phyloP scores from a whole-genome alignment of 179 eudicot species.

The Vitellaria paradoxa region DNA sequence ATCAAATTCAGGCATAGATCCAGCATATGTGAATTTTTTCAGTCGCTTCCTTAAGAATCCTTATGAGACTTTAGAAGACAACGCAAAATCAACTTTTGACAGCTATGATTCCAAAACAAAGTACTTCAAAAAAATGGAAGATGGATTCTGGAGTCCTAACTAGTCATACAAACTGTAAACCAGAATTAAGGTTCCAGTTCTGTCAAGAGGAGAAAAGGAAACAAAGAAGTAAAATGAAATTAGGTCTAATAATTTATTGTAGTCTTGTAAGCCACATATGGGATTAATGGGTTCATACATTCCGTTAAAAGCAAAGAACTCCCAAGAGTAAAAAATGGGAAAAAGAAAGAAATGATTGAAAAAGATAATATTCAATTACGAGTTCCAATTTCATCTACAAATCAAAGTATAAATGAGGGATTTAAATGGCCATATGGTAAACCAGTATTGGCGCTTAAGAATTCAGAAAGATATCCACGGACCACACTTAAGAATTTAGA shows the following conservation, averaged over 20 bases:
- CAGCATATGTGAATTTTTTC: background rate
- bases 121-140: constrained; percentile 8
- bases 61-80: background rate
- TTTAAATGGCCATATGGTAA: background rate
- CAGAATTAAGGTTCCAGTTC: background rate
- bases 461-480: background rate
- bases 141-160: background rate
- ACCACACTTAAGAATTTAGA: background rate
- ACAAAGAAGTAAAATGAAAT: background rate
- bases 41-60: background rate
- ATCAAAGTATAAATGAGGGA: too few species aligned
- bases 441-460: background rate
- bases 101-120: background rate
- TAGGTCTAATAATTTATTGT: too few species aligned
- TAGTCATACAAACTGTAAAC: background rate
- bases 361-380: too few species aligned
- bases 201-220: background rate
- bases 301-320: too few species aligned
- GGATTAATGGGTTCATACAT: too few species aligned
- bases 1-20: background rate
- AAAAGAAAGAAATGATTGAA: too few species aligned
- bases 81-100: constrained; percentile 4
- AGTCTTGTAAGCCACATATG: too few species aligned
- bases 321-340: too few species aligned
- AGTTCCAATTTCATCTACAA: too few species aligned